These are phyloP conservation scores for Lindgomyces ingoldianus DNA, from an alignment of 495 filamentous ascomycete species.

Conservation along the genomic window DNA sequence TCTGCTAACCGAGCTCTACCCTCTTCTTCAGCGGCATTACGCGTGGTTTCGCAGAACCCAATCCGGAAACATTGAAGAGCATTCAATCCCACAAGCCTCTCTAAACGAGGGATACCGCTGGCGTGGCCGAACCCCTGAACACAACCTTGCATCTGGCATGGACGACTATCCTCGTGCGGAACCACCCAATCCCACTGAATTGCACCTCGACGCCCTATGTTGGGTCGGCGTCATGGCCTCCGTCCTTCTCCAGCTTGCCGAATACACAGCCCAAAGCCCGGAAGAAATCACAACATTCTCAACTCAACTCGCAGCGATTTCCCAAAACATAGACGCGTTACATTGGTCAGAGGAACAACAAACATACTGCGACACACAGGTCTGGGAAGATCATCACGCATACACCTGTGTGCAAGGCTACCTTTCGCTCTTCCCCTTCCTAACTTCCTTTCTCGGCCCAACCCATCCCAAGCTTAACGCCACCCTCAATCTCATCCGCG, in stretches of 20 bases:
- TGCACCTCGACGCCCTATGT: constrained; percentile 90
- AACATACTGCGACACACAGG: constrained; percentile 90
- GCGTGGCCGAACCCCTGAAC: constrained; percentile 82
- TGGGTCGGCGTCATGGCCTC: constrained; percentile 96
- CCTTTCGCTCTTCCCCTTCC: constrained; percentile 88
- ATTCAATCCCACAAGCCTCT: constrained; percentile 81
- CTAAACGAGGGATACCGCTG: constrained; percentile 89
- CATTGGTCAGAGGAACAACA: constrained; percentile 82
- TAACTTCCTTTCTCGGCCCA: constrained; percentile 73
- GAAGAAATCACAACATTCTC: constrained; percentile 72
- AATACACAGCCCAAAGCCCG: constrained; percentile 62
- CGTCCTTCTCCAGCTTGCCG: constrained; percentile 73
- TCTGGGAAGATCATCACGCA: constrained; percentile 84
- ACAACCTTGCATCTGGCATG: constrained; percentile 86
- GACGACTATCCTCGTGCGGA: constrained; percentile 95
- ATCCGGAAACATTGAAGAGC: constrained; percentile 80
- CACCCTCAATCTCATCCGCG: constrained; percentile 72
- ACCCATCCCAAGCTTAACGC: constrained; percentile 71
- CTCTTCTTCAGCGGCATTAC: constrained; percentile 87
- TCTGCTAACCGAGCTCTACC: constrained; percentile 80
- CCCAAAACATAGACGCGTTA: constrained; percentile 84
- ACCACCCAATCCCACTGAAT: constrained; percentile 92
- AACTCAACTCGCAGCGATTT: constrained; percentile 73
- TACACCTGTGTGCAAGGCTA: constrained; percentile 96
- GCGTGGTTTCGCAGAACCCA: constrained; percentile 93